phyloP scores from a whole-genome alignment of 306 rosid species.

The Oemleria cerasiformis region DNA sequence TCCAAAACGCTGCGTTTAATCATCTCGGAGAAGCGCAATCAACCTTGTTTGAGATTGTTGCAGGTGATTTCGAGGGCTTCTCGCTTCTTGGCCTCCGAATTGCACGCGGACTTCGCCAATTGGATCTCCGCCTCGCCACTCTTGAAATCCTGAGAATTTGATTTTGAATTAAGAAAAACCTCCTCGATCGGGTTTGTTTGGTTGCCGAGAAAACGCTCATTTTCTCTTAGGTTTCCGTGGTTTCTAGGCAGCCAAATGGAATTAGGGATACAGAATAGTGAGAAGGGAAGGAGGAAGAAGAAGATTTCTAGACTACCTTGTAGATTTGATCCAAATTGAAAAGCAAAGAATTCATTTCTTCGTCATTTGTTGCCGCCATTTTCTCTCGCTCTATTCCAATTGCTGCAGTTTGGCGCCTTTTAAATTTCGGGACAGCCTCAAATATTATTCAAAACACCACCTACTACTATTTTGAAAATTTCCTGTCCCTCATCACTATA shows the following conservation, averaged over 20 bases:
- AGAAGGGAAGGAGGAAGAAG: background rate
- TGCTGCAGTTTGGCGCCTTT: background rate
- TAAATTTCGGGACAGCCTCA: too few species aligned
- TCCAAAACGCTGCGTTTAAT: background rate
- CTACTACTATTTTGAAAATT: too few species aligned
- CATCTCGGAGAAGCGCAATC: background rate
- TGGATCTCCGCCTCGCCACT: constrained; percentile 46
- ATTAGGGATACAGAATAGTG: background rate
- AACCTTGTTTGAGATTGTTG: constrained; percentile 49
- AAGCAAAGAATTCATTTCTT: constrained; percentile 56
- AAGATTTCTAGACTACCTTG: constrained; percentile 52
- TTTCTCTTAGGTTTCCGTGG: background rate
- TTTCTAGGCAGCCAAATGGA: constrained; percentile 17
- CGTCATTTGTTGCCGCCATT: constrained; percentile 67
- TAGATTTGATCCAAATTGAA: constrained; percentile 51
- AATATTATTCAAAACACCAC: too few species aligned
- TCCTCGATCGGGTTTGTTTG: constrained; percentile 6
- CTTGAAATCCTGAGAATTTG: constrained; percentile 47
- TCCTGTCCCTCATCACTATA: too few species aligned
- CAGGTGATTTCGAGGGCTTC: constrained; percentile 54
- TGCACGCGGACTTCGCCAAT: constrained; percentile 36
- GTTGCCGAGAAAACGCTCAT: background rate
- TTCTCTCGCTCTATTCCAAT: constrained; percentile 1
- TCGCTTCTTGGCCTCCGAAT: constrained; percentile 47
- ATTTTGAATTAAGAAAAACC: background rate